Conservation (phyloP, 164 flowering plant genomes). For the Macadamia integrifolia region DNA sequence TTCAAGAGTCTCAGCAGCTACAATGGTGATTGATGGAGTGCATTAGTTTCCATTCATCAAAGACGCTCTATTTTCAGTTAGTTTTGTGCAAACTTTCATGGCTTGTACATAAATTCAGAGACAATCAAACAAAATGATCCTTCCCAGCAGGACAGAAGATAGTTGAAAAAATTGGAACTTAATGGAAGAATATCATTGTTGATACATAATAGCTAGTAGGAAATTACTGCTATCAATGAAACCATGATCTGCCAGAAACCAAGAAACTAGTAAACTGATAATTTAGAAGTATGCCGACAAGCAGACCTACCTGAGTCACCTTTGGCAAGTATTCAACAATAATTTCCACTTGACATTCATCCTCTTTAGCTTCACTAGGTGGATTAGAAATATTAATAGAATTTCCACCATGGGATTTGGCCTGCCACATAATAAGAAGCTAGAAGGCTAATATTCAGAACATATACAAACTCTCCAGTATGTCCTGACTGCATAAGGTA, state of each 20-base stretch:
- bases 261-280: neutral
- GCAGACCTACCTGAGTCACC: slow-evolving; percentile 22
- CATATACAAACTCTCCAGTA: slow-evolving; percentile 18
- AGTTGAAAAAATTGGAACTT: neutral
- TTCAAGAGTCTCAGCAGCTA: slow-evolving; percentile 67
- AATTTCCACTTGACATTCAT: neutral
- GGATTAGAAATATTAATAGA: too few relatives aligned
- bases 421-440: slow-evolving; percentile 18
- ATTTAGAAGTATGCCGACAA: neutral
- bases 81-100: slow-evolving; percentile 56
- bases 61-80: slow-evolving; percentile 38
- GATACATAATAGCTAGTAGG: neutral
- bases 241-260: neutral
- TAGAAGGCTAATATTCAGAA: slow-evolving; percentile 6
- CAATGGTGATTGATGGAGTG: slow-evolving; percentile 81
- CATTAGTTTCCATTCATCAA: slow-evolving; percentile 41
- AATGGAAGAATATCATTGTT: neutral
- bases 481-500: too few relatives aligned
- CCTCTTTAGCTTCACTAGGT: neutral
- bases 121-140: slow-evolving; percentile 79
- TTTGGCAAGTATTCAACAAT: too few relatives aligned
- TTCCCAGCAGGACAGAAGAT: slow-evolving; percentile 22
- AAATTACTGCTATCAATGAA: too few relatives aligned
- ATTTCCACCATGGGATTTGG: too few relatives aligned
- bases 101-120: slow-evolving; percentile 38